Base-by-base conservation (phyloP, 2,329 filamentous ascomycete genomes). In the Fusarium coffeatum region DNA sequence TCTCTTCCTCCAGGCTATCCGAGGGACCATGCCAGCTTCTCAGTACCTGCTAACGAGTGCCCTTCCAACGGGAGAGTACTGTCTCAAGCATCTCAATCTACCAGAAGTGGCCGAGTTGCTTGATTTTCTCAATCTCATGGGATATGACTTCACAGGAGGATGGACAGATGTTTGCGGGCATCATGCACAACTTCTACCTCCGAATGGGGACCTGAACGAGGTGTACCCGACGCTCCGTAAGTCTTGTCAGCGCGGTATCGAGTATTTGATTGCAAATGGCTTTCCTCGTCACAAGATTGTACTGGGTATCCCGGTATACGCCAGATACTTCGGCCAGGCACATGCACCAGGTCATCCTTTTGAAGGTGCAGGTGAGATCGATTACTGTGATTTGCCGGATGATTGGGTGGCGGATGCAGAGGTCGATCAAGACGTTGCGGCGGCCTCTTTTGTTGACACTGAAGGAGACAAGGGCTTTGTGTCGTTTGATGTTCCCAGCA, bases 81-180 rank as follows among this genome's bases (percentile, higher is more conserved):
- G 86, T 16, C 81, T 92, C 22, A 82, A 82, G 65, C 82, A 90
- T 74, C 88, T 92, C 74, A 83, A 90, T 66, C 79, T 91, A 6
- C 71, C 72, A 5, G 79, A 82, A 13, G 85, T 87, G 3, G 81
- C 85, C 3, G 70, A 80, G 6, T 79, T 87, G 40, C 82, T 92
- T 47, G 88, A 92, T 76, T 82, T 87, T 72, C 80, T 92, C 65
- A 91, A 92, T 73, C 81, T 92, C 46, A 92, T 92, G 90, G 83
- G 86, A 15, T 92, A 92, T 74, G 90, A 92, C 76, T 91, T 91
- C 70, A 84, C 85, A 0, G 90, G 90, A 0, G 83, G 87, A 10
- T 92, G 89, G 90, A 85, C 84, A 3, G 77, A 82, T 23, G 84
- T 86, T 30, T 86, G 85, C 12, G 90, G 89, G 15, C 88, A 92